Evolutionary conservation across 306 rosid genomes (phyloP).

Genomic region (Betula pendula): DNA sequence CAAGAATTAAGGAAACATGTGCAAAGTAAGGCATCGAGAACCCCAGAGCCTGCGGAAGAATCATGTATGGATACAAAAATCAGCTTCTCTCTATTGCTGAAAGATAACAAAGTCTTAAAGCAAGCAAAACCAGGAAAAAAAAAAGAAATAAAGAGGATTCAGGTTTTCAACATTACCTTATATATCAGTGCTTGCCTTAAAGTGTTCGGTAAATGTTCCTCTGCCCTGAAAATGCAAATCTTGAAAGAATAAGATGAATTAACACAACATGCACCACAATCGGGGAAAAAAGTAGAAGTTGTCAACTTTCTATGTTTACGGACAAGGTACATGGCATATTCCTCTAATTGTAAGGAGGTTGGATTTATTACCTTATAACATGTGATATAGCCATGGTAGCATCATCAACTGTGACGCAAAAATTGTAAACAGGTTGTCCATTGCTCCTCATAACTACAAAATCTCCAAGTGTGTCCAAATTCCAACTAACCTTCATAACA

Average conservation of each 20-base stretch:
- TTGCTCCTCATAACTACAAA: constrained; percentile 98
- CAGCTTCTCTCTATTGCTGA: constrained; percentile 16
- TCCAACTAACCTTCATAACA: constrained; percentile 98
- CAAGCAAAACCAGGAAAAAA: constrained; percentile 2
- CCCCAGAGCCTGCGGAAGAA: constrained; percentile 67
- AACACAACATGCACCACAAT: not conserved
- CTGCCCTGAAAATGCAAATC: constrained; percentile 60
- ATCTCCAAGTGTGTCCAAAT: constrained; percentile 96
- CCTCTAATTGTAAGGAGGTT: constrained; percentile 11
- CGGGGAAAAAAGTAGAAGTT: not conserved
- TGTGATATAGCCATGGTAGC: constrained; percentile 99
- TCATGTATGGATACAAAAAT: constrained; percentile 24
- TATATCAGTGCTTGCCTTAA: constrained; percentile 86
- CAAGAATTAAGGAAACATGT: constrained; percentile 93
- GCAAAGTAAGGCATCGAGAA: constrained; percentile 77
- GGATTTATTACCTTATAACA: constrained; percentile 70
- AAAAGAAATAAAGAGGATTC: not conserved
- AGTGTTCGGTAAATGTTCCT: constrained; percentile 87
- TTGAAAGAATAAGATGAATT: constrained; percentile 10
- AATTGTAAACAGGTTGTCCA: constrained; percentile 96
- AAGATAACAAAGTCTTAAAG: constrained; percentile 14
- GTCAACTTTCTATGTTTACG: not conserved
- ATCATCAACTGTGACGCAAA: constrained; percentile 97
- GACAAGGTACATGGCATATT: not conserved
- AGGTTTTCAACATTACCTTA: constrained; percentile 49